Conservation (phyloP, 148 eudicot species). For the Vaccinium darrowii region DNA sequence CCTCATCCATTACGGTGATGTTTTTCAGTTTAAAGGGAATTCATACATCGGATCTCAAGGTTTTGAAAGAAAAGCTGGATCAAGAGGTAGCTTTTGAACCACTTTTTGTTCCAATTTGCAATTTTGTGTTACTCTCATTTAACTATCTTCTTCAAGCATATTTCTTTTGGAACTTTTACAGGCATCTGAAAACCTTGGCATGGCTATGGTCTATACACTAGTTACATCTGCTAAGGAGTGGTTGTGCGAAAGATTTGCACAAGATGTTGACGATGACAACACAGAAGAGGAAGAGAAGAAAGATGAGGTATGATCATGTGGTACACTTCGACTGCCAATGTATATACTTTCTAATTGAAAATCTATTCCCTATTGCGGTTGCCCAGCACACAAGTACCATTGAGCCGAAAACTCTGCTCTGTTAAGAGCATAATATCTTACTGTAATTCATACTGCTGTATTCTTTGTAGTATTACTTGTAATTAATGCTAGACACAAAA, state of each 20-base stretch:
- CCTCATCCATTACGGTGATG: conserved; percentile 10
- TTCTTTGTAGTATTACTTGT: neutral
- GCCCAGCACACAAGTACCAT: neutral
- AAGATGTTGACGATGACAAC: conserved; percentile 43
- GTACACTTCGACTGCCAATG: neutral
- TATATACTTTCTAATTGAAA: neutral
- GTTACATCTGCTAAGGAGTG: conserved; percentile 87
- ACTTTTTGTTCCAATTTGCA: neutral
- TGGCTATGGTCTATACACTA: conserved; percentile 96
- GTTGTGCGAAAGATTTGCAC: conserved; percentile 79
- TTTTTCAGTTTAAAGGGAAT: conserved; percentile 73
- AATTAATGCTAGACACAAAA: neutral
- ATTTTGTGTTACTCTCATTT: neutral
- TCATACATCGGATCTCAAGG: conserved; percentile 55
- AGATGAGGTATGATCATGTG: conserved; percentile 66
- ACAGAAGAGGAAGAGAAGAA: conserved; percentile 56
- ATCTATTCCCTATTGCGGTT: neutral
- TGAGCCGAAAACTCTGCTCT: neutral
- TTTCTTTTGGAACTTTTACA: conserved; percentile 24
- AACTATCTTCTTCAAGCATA: neutral
- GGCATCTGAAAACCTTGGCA: conserved; percentile 96
- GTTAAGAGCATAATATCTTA: neutral
- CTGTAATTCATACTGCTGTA: neutral
- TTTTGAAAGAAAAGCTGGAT: conserved; percentile 75
- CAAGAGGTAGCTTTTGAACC: conserved; percentile 57